Percentiles rank a stretch among this genome's conserved stretches.
Conservation (phyloP, 768 basidiomycete species). For the Xerocomellus chrysenteron region DNA sequence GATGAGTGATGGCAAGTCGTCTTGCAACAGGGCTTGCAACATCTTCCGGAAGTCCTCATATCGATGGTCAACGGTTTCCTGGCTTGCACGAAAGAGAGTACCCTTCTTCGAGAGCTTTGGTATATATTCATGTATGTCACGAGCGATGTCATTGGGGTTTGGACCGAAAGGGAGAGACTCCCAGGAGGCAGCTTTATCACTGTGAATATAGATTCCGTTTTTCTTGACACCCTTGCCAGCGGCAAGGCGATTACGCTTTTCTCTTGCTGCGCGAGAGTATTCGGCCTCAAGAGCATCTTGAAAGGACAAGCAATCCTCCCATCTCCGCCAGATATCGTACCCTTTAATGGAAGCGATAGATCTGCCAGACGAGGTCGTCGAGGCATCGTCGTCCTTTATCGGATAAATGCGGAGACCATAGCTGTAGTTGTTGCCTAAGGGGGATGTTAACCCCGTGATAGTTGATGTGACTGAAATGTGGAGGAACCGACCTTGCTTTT, state of each 20-base stretch:
- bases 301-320: constrained; percentile 82
- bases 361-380: constrained; percentile 34
- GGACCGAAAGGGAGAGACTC: constrained; percentile 84
- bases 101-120: constrained; percentile 72
- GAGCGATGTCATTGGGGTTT: constrained; percentile 71
- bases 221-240: constrained; percentile 78
- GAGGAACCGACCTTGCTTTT: constrained; percentile 50
- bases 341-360: constrained; percentile 40
- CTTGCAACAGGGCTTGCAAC: constrained; percentile 55
- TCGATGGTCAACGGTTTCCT: constrained; percentile 63
- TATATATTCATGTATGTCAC: constrained; percentile 62
- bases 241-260: constrained; percentile 64
- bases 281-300: constrained; percentile 68
- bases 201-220: constrained; percentile 63
- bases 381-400: constrained; percentile 36
- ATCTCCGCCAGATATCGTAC: constrained; percentile 76
- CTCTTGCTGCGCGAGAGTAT: constrained; percentile 59
- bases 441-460: not conserved
- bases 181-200: constrained; percentile 77
- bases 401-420: constrained; percentile 65
- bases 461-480: not conserved
- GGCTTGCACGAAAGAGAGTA: constrained; percentile 69
- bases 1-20: constrained; percentile 63
- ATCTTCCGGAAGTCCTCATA: constrained; percentile 58
- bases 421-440: constrained; percentile 49